Base-by-base conservation (phyloP, 331 rosid species). In the Erythrophleum ivorense region DNA sequence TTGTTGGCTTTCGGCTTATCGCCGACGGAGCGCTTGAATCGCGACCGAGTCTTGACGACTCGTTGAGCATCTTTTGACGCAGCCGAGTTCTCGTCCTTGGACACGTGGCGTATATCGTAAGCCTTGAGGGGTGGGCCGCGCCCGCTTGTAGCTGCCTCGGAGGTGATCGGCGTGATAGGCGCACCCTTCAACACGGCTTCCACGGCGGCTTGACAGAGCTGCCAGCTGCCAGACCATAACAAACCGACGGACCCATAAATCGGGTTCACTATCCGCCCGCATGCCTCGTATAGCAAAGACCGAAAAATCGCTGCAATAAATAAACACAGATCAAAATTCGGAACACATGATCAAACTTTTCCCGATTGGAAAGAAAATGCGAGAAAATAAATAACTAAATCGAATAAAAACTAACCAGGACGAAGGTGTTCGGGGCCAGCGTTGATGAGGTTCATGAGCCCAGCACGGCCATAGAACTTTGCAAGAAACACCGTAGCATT, bases 401-500 rank as follows among this genome's bases (percentile, higher is more conserved):
- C 1, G 40, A 36, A 3, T 4, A 4, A 55, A 49, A 0, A 80
- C 84, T 74, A 1, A 91, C 98, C 96, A 71, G 99, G 99, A 21
- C 99, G 99, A 64, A 93, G 97, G 79, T 95, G 92, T 57, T 95
- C 93, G 0, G 99, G 97, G 5, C 98, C 99, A 13, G 99, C 93
- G 94, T 89, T 93, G 81, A 95, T 89, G 77, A 95, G 98, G 76
- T 95, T 95, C 92, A 95, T 86, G 69, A 95, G 98, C 0, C 99
- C 99, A 10, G 99, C 99, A 0, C 99, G 98, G 63, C 99, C 99
- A 52, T 93, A 95, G 71, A 95, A 95, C 87, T 95, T 95, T 24
- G 99, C 98, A 7, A 95, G 96, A 73, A 95, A 95, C 33, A 95
- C 97, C 15, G 99, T 95, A 55, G 98, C 99, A 86, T 95, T 93